Conservation (phyloP, 306 rosid species). For the Vigna radiata region DNA sequence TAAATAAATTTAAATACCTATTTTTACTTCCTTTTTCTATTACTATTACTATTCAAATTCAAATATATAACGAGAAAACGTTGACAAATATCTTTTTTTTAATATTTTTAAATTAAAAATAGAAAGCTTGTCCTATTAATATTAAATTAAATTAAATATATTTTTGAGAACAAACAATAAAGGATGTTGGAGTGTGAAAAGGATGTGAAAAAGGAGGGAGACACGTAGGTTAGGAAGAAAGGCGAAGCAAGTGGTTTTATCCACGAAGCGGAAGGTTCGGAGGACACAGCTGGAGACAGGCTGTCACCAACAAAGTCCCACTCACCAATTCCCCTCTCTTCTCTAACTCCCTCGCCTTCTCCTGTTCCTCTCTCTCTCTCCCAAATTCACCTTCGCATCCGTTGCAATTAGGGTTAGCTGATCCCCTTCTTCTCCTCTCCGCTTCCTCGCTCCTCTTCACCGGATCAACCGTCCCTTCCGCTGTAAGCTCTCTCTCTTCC, state of each 20-base stretch:
- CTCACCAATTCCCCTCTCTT: conserved; percentile 65
- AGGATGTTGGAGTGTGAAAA: too few relatives aligned
- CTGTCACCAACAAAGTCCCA: conserved; percentile 99
- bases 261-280: conserved; percentile 70
- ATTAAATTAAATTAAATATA: too few relatives aligned
- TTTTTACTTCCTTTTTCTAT: too few relatives aligned
- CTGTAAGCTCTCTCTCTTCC: conserved; percentile 54
- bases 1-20: too few relatives aligned
- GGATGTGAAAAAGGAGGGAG: too few relatives aligned
- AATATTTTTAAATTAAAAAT: too few relatives aligned
- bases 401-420: conserved; percentile 68
- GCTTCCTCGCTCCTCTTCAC: conserved; percentile 18
- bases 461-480: conserved; percentile 67
- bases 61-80: too few relatives aligned
- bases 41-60: too few relatives aligned
- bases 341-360: not conserved
- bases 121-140: too few relatives aligned
- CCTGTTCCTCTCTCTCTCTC: not conserved
- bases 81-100: too few relatives aligned
- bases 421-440: conserved; percentile 31
- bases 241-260: conserved; percentile 48
- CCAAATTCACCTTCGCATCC: not conserved
- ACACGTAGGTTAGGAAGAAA: too few relatives aligned
- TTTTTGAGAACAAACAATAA: too few relatives aligned
- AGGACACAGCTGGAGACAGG: conserved; percentile 96